Evolutionary conservation across 805 yeast species (phyloP).

Genomic region (Kluyveromyces nonfermentans): DNA sequence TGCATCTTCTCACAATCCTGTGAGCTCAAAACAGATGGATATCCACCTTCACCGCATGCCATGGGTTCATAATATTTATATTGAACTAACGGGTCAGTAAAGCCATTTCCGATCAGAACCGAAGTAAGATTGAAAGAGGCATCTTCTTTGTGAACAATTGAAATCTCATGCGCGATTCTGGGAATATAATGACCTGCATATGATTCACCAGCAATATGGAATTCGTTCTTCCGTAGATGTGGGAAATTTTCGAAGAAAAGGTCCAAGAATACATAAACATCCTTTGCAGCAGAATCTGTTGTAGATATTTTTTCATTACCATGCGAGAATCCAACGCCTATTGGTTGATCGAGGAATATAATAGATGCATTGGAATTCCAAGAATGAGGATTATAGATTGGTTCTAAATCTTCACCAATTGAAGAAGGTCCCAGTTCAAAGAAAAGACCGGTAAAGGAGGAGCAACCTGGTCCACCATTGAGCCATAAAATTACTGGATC

Average conservation of each 20-base stretch:
- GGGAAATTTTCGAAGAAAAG: constrained; percentile 82
- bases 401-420: constrained; percentile 53
- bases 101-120: constrained; percentile 85
- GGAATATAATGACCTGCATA: constrained; percentile 83
- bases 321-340: constrained; percentile 84
- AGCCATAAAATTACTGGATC: constrained; percentile 86
- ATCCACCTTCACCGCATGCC: constrained; percentile 92
- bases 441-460: constrained; percentile 80
- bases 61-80: constrained; percentile 76
- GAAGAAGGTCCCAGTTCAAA: constrained; percentile 89
- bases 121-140: constrained; percentile 60
- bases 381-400: constrained; percentile 71
- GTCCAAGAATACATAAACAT: constrained; percentile 75
- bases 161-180: constrained; percentile 48
- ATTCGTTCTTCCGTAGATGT: constrained; percentile 44
- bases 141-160: constrained; percentile 32
- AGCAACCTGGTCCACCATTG: constrained; percentile 96
- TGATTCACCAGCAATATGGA: constrained; percentile 80
- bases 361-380: constrained; percentile 92
- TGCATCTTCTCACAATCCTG: constrained; percentile 61
- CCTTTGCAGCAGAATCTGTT: constrained; percentile 78
- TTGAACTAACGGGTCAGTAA: constrained; percentile 77
- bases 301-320: constrained; percentile 53
- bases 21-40: constrained; percentile 61
- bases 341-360: constrained; percentile 89